These are phyloP conservation scores for Ramichloridium luteum DNA, from an alignment of 2,329 filamentous ascomycete species.

Conservation along the genomic window DNA sequence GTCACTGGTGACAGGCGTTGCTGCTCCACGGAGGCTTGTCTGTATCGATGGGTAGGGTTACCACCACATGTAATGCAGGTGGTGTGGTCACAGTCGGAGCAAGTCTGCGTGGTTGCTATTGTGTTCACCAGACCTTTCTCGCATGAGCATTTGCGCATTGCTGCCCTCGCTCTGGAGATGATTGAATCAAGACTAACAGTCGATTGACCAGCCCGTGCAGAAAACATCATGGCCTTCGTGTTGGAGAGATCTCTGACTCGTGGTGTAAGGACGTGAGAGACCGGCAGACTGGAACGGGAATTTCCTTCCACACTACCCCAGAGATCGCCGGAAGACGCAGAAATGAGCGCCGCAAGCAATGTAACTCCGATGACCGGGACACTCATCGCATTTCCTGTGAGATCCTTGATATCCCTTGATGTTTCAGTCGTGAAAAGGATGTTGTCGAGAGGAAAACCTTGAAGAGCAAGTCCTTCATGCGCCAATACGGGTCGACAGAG, in stretches of 20 bases:
- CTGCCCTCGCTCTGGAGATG: constrained; percentile 2
- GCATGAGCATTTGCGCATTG: constrained; percentile 38
- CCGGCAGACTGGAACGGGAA: no score
- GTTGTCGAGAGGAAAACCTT: constrained; percentile 54
- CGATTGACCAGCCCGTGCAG: no score
- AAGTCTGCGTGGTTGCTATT: constrained; percentile 33
- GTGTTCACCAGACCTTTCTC: constrained; percentile 37
- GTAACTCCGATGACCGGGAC: constrained; percentile 57
- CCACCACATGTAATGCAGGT: constrained; percentile 42
- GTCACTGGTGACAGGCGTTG: no score
- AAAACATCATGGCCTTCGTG: no score
- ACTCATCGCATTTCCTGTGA: constrained; percentile 72
- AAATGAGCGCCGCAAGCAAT: constrained; percentile 47
- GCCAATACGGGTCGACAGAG: constrained; percentile 50
- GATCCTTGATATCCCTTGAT: constrained; percentile 46
- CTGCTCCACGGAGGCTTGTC: no score
- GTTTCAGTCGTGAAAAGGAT: constrained; percentile 54
- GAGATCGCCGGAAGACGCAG: no score
- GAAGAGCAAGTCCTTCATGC: constrained; percentile 50
- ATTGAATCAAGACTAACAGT: no score
- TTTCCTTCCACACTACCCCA: no score
- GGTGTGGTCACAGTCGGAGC: constrained; percentile 42
- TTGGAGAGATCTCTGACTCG: no score
- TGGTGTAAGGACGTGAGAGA: no score
- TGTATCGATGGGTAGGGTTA: constrained; percentile 43